Percentiles rank a stretch among this genome's conserved stretches.
Conservation (phyloP, 345 rosid species). For the Reutealis trisperma region DNA sequence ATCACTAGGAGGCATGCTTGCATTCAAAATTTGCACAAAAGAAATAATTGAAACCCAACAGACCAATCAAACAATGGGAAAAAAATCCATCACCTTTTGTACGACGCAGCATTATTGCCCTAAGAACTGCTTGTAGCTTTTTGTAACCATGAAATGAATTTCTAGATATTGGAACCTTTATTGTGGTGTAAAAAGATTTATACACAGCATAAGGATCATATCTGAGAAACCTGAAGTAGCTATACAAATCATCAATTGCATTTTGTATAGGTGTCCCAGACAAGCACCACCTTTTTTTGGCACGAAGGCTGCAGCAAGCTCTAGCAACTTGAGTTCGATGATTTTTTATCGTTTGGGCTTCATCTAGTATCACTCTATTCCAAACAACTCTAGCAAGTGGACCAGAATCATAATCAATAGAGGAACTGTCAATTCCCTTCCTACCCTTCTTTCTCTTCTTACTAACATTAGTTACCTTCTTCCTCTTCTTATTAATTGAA, state of each 20-base stretch:
- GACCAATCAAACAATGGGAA: conserved; percentile 13
- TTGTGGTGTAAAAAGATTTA: conserved; percentile 58
- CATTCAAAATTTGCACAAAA: neutral
- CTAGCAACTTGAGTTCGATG: conserved; percentile 97
- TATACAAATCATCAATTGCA: conserved; percentile 83
- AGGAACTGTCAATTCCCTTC: conserved; percentile 51
- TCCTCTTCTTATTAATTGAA: conserved; percentile 58
- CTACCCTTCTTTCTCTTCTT: conserved; percentile 70
- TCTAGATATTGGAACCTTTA: conserved; percentile 74
- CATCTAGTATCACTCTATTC: conserved; percentile 89
- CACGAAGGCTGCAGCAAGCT: conserved; percentile 95
- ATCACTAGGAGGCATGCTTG: neutral
- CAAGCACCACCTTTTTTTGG: conserved; percentile 96
- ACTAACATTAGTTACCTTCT: conserved; percentile 38
- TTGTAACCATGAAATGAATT: conserved; percentile 76
- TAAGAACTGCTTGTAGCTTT: conserved; percentile 87
- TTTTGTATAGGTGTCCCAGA: conserved; percentile 99
- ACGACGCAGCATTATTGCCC: conserved; percentile 94
- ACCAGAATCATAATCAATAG: conserved; percentile 64
- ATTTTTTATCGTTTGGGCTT: conserved; percentile 98
- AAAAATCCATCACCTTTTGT: conserved; percentile 70
- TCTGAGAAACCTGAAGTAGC: conserved; percentile 94
- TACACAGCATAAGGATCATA: conserved; percentile 79
- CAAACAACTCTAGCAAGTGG: conserved; percentile 81
- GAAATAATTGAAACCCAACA: neutral